Base-by-base conservation (phyloP, 768 basidiomycete species). In the Gautieria morchelliformis region DNA sequence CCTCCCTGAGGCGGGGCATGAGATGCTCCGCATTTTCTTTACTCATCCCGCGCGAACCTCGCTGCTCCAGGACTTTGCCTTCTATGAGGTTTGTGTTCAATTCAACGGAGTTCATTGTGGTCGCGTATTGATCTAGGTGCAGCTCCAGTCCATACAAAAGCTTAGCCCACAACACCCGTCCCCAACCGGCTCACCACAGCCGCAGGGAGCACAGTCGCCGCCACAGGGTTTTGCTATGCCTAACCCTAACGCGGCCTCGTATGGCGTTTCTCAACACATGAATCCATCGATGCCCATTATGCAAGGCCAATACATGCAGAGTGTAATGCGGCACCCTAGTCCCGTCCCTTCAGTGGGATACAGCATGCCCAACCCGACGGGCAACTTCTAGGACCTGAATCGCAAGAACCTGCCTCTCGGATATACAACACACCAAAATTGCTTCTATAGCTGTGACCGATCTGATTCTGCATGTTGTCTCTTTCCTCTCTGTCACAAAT, bases 21-120 rank as follows among this genome's bases (percentile, higher is more conserved):
- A 98, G 69, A 95, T 98, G 84, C 78, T 99, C 39, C 81, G 89
- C 49, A 98, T 98, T 65, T 95, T 98, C 78, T 82, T 91, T 61
- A 86, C 87, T 1, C 94, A 96, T 67, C 92, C 91, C 8, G 87
- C 93, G 5, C 82, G 92, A 64, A 98, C 96, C 2, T 93, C 93
- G 8, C 75, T 97, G 37, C 74, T 97, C 35, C 93, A 97, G 67
- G 94, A 96, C 69, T 92, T 91, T 65, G 89, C 88, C 14, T 93
- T 87, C 69, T 93, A 93, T 63, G 90, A 93, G 78, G 90, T 92
- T 62, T 32, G 77, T 64, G 15, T 20, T 52, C 37, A 27, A 35
- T 30, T 15, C 10, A 19, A 50, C 39, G 27, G 4, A 44, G 35
- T n/a, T 32, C 7, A 54, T 22, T 19, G 20, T 11, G 19, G 0